Conservation (phyloP, 306 rosid genomes). For the Inga laurina region DNA sequence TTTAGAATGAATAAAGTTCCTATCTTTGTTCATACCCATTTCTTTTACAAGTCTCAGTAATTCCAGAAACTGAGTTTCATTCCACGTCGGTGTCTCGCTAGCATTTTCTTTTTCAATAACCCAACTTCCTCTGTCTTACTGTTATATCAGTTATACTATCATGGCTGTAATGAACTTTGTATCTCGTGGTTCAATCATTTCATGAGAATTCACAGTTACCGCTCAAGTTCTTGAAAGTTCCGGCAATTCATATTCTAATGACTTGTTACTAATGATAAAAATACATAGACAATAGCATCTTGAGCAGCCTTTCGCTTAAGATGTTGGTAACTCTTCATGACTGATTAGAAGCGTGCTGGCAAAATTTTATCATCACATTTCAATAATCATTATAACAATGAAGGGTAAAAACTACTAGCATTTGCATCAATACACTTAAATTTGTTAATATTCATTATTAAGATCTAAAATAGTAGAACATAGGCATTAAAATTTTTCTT, state of each 20-base stretch:
- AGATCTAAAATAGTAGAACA: not conserved
- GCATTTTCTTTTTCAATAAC: not conserved
- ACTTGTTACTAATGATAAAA: not conserved
- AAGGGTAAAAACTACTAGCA: not conserved
- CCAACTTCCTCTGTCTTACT: conserved; percentile 8
- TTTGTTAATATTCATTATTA: not conserved
- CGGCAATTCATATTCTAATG: not conserved
- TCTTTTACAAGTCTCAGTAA: conserved; percentile 2
- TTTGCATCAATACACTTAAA: not conserved
- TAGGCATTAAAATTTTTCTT: not conserved
- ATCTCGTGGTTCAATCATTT: not conserved
- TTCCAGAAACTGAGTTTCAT: conserved; percentile 10
- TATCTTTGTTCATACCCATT: conserved; percentile 23
- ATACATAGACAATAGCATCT: not conserved
- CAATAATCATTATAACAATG: not conserved
- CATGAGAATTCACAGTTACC: not conserved
- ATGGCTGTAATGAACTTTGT: not conserved
- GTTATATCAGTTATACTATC: conserved; percentile 14
- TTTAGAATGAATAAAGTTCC: conserved; percentile 23
- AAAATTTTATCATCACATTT: not conserved
- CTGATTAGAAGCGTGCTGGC: not conserved
- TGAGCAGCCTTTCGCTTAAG: not conserved
- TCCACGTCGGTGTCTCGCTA: not conserved
- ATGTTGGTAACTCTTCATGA: not conserved
- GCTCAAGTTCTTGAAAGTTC: not conserved